These are phyloP conservation scores for Fusarium sp. DNA, from an alignment of 2,329 filamentous ascomycete genomes.

Conservation along the genomic window DNA sequence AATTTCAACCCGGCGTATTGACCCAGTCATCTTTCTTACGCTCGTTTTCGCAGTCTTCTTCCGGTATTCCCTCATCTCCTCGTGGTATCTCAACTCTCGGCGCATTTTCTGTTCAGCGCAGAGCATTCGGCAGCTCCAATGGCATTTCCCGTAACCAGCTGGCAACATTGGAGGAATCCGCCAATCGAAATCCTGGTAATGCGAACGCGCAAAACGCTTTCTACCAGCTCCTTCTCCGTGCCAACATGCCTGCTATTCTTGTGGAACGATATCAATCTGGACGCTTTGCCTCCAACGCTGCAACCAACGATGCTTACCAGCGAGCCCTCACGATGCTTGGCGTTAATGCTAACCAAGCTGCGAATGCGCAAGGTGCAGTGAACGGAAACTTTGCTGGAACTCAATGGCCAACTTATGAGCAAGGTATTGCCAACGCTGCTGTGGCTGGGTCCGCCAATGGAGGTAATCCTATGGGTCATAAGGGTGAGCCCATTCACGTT, in stretches of 20 bases:
- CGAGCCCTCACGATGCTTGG: constrained; percentile 69
- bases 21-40: constrained; percentile 36
- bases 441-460: constrained; percentile 34
- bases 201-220: constrained; percentile 92
- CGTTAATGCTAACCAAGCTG: constrained; percentile 43
- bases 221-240: constrained; percentile 88
- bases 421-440: constrained; percentile 45
- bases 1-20: constrained; percentile 37
- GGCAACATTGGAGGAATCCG: constrained; percentile 87
- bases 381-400: constrained; percentile 39
- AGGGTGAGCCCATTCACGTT: constrained; percentile 90
- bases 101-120: constrained; percentile 38
- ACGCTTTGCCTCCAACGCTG: constrained; percentile 82
- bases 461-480: constrained; percentile 67
- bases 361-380: constrained; percentile 33
- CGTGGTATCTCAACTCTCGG: constrained; percentile 36
- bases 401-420: constrained; percentile 47
- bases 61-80: constrained; percentile 32
- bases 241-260: constrained; percentile 93
- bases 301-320: constrained; percentile 81
- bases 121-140: constrained; percentile 57
- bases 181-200: constrained; percentile 91
- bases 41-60: constrained; percentile 40
- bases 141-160: constrained; percentile 73
- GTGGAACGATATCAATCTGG: constrained; percentile 90